Evolutionary conservation across 202 grass and related monocot species (phyloP), one percentile per base, ranked within the genome.

Genomic region (Bolboschoenoplectus hybrid): DNA sequence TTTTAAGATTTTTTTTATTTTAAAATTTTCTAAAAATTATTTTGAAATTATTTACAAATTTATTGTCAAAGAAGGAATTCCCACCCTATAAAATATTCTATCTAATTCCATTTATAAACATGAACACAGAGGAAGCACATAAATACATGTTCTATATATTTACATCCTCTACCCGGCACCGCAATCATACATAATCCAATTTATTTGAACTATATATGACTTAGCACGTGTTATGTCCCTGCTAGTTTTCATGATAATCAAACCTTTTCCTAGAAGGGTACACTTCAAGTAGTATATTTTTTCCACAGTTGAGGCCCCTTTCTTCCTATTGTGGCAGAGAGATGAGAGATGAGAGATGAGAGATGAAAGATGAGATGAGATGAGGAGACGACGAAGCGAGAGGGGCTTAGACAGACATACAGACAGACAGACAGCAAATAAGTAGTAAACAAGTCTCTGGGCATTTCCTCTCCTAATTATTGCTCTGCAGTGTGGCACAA

Each of bases 391-490:
- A 26, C 26, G 26, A 26, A 26, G 26, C 26, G 26, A 26, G 26
- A 26, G 26, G 26, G 26, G 26, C 26, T 26, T 26, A 26, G 26
- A 26, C 26, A 26, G 26, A 26, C 26, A 26, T 26, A 26, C 26
- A 26, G 26, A 26, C 26, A 26, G 26, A 26, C 26, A 66, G 81
- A 14, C n/a, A 67, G 45, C 32, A 3, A 65, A 32, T 0, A 8
- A 63, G 62, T 13, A 26, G 26, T 26, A 26, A 26, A 26, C 7
- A 64, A 50, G 12, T 68, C 56, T 38, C 43, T 69, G 63, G 3
- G 57, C 62, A 67, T 83, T 67, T 84, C 58, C 49, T 67, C 26
- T 83, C 46, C 58, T 83, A 53, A 84, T 82, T 69, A 84, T 84
- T 84, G 81, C 58, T 56, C 61, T 84, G 40, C 14, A 52, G 45